Base-by-base conservation (phyloP, 495 filamentous ascomycete species). In the Bombardia bombarda region DNA sequence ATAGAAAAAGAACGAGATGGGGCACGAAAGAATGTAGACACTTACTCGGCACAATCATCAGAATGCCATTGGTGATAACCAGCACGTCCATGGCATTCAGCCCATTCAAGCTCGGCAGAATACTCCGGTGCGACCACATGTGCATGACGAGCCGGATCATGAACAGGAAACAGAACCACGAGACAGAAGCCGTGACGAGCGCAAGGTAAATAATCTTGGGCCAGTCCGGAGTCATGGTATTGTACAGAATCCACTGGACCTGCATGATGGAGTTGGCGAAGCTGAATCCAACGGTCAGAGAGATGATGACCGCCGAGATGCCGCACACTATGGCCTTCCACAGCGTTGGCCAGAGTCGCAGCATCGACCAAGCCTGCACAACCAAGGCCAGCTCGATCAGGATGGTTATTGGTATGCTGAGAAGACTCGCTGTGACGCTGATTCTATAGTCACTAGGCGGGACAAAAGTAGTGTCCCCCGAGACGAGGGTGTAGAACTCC, bases 91-190 rank as follows among this genome's bases (percentile, higher is more conserved):
- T 63, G 12, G 63, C 51, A 4, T 47, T 55, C 3, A 67, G 36
- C 0, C 52, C 56, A 38, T 53, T 49, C 9, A 55, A 37, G 0
- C 34, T 41, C 7, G 61, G 61, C 16, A 67, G 48, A 21, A 65
- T 54, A 35, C 43, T 55, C 22, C 63, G 46, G 35, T 48, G 52
- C 8, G 42, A 41, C 43, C 45, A 52, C 55, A 65, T 57, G 48
- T 67, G 63, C 42, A 71, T 69, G 38, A 75, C 76, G 1, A 95
- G 69, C 46, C 90, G 87, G 36, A 60, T 50, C 45, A 79, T 75
- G 61, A 95, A 94, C 43, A 92, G 58, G 20, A 70, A 61, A 42
- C 78, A 83, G 66, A 87, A 94, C 69, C 78, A 84, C 61, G 74
- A 85, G 56, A 93, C 83, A 43, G 75, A 79, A 17, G 77, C 60